Conservation (phyloP, 192 early-diverging fungal genomes). For the Entophlyctis luteolus region DNA sequence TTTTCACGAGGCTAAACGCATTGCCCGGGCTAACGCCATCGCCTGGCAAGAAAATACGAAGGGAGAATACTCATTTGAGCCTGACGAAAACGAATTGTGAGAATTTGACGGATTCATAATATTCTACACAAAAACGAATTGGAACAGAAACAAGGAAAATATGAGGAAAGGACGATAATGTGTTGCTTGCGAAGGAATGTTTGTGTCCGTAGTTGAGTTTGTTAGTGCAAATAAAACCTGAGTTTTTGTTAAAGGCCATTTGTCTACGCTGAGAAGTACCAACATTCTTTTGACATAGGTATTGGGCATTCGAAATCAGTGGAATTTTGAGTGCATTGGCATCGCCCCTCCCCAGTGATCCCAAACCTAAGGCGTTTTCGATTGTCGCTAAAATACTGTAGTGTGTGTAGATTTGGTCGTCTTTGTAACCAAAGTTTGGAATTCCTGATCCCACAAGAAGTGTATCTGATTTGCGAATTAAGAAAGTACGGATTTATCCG, state of each 20-base stretch:
- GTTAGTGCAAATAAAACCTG: not conserved
- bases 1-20: not conserved
- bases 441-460: conserved; percentile 16
- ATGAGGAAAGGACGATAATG: too few relatives aligned
- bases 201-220: not conserved
- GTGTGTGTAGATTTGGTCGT: conserved; percentile 59
- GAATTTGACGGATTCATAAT: too few relatives aligned
- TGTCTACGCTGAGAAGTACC: not conserved
- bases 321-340: not conserved
- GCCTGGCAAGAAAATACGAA: not conserved
- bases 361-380: conserved; percentile 60
- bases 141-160: too few relatives aligned
- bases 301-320: conserved; percentile 4
- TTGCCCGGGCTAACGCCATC: too few relatives aligned
- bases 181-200: too few relatives aligned
- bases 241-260: not conserved
- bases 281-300: conserved; percentile 3
- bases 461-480: not conserved
- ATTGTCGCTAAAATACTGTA: conserved; percentile 59
- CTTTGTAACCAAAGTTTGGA: conserved; percentile 18
- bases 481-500: not conserved
- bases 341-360: conserved; percentile 36
- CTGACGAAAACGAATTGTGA: too few relatives aligned
- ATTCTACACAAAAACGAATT: too few relatives aligned
- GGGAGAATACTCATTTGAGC: too few relatives aligned